Percentiles rank a stretch among this genome's conserved stretches.
These are phyloP conservation scores for Chlorella vulgaris DNA, from an alignment of 139 green algal species.

Conservation along the genomic window DNA sequence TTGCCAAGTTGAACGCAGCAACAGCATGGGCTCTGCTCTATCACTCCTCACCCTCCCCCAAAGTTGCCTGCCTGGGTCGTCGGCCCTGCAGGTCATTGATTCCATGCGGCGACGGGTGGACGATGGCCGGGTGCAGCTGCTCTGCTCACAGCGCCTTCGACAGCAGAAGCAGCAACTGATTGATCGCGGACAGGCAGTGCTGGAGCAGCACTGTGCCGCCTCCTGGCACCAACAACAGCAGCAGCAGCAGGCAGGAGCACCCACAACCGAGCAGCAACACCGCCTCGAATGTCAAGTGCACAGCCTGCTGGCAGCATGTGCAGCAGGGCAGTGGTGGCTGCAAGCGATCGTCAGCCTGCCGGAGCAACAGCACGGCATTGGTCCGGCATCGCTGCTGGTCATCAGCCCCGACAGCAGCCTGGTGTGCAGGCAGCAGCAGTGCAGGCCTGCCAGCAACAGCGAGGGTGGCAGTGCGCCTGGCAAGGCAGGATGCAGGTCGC, in stretches of 20 bases:
- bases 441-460: no score
- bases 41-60: background rate
- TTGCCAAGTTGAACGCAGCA: background rate
- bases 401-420: background rate
- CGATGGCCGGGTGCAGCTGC: conserved; percentile 14
- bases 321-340: conserved; percentile 21
- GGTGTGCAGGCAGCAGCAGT: conserved; percentile 20
- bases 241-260: background rate
- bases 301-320: conserved; percentile 13
- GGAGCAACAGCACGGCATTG: background rate
- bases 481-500: background rate
- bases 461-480: background rate
- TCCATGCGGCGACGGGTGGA: conserved; percentile 19
- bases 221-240: conserved; percentile 4
- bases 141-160: background rate
- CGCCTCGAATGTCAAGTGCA: background rate
- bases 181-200: background rate
- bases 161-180: conserved; percentile 17
- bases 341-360: background rate
- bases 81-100: background rate
- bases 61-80: background rate
- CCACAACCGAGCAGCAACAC: background rate
- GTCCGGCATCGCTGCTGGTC: background rate
- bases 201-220: conserved; percentile 12
- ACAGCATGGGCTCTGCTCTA: no score